Base-by-base conservation (phyloP, 1,284 basidiomycete genomes). In the Tranzscheliella williamsii region DNA sequence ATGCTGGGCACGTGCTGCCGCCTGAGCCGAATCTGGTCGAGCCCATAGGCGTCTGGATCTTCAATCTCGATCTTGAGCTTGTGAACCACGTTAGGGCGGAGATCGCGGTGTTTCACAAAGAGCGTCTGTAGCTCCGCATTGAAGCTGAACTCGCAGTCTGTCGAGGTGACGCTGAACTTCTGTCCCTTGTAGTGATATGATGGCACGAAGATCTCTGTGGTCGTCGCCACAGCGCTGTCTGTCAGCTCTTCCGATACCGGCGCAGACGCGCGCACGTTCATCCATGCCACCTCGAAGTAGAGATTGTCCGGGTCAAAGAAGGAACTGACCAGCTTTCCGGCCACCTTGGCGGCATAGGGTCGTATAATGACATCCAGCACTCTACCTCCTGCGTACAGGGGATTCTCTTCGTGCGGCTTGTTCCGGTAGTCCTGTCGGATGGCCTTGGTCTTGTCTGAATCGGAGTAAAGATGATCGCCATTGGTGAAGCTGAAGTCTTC, bases 301-400 rank as follows among this genome's bases (percentile, higher is more conserved):
- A 57, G 60, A 24, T 53, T 54, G 20, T 61, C 34, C 3, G 52
- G 35, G 50, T 78, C 57, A 55, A 69, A 79, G 5, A 24, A 21
- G 1, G 61, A 63, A 9, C 38, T 41, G 15, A 66, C 23, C 20
- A 73, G 78, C 11, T 69, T 63, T 4, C 78, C 78, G 2, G 77
- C 76, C 8, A 78, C 63, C 40, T 78, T 78, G 52, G 58, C 62
- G 0, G 72, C 73, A 38, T 77, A 78, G 0, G 78, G 78, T 9
- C 78, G 63, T 32, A 79, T 70, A 42, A 96, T 79, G 2, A 87
- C 84, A 22, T 85, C 81, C 2, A 96, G 80, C 36, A 91, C 85
- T 6, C 93, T 82, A 0, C 82, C 89, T 3, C 92, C 91, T 24
- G 86, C 84, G 74, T 95, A 92, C 18, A 91, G 81, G 21, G 31